phyloP scores from a whole-genome alignment of 2,329 filamentous ascomycete species.

The Epicoccum sorghinum region DNA sequence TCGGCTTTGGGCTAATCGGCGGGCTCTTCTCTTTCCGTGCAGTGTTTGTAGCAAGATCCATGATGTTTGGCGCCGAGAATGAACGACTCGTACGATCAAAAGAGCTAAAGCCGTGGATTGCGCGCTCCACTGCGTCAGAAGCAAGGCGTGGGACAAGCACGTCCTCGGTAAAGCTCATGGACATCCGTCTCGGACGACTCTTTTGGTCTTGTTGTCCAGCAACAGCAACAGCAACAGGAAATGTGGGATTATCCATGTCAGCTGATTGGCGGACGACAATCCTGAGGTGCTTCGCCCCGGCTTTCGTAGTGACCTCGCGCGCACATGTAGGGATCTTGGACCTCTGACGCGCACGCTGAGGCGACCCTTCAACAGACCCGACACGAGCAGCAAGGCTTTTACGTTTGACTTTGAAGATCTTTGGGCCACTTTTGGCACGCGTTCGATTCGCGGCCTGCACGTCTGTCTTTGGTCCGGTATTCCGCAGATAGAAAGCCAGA shows the following conservation, averaged over 20 bases:
- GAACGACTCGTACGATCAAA: slow-evolving; percentile 12
- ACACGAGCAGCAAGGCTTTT: slow-evolving; percentile 33
- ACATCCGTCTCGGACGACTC: slow-evolving; percentile 22
- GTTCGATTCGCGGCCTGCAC: slow-evolving; percentile 12
- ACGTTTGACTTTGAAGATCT: slow-evolving; percentile 33
- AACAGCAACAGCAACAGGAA: slow-evolving; percentile 9
- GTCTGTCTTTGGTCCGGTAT: slow-evolving; percentile 35
- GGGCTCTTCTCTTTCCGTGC: slow-evolving; percentile 23
- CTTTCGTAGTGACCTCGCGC: slow-evolving; percentile 35
- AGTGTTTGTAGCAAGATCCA: slow-evolving; percentile 9
- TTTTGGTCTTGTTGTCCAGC: slow-evolving; percentile 7
- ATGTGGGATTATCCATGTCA: slow-evolving; percentile 12
- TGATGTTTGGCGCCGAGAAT: slow-evolving; percentile 19
- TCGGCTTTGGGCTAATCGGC: slow-evolving; percentile 21
- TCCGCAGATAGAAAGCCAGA: slow-evolving; percentile 37
- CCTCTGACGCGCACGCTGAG: slow-evolving; percentile 21
- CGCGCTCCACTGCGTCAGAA: slow-evolving; percentile 13
- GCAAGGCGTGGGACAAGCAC: slow-evolving; percentile 35
- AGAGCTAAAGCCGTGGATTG: slow-evolving; percentile 16
- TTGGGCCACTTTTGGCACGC: slow-evolving; percentile 27
- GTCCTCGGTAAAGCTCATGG: slow-evolving; percentile 35
- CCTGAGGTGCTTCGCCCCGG: slow-evolving; percentile 37
- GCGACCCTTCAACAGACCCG: slow-evolving; percentile 29
- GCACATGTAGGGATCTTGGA: slow-evolving; percentile 32
- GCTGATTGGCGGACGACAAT: slow-evolving; percentile 35